These are phyloP conservation scores for Cenchrus americanus DNA, from an alignment of 176 grass and related monocot species.

Conservation along the genomic window DNA sequence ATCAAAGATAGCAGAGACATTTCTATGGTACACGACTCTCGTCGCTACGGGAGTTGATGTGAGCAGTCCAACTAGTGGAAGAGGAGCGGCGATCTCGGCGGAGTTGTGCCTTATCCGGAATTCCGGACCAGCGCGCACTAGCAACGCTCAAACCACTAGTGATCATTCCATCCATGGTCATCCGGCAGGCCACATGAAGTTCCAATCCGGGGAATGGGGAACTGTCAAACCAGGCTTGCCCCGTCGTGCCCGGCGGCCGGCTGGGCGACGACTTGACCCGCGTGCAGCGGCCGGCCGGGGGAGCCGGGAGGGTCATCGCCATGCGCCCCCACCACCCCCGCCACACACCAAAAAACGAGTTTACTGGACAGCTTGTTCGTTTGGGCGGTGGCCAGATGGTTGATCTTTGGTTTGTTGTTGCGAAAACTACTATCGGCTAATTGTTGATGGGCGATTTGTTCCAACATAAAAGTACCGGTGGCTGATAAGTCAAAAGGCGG, in stretches of 20 bases:
- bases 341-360: background rate
- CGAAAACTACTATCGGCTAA: too few species aligned
- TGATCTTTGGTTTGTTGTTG: too few species aligned
- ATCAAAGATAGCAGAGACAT: background rate
- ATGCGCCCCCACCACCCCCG: background rate
- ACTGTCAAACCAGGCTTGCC: background rate
- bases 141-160: background rate
- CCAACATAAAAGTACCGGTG: too few species aligned
- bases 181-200: background rate
- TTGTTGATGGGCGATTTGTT: too few species aligned
- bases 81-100: background rate
- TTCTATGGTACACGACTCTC: too few species aligned
- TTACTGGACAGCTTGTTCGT: too few species aligned
- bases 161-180: background rate
- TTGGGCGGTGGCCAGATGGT: too few species aligned
- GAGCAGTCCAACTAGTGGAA: background rate
- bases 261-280: conserved; percentile 8
- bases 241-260: background rate
- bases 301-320: background rate
- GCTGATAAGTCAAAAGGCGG: too few species aligned
- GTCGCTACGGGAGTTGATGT: background rate
- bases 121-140: too few species aligned
- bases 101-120: too few species aligned
- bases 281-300: background rate
- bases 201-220: background rate